Conservation (phyloP, 768 basidiomycete genomes). For the Suillus bovinus region DNA sequence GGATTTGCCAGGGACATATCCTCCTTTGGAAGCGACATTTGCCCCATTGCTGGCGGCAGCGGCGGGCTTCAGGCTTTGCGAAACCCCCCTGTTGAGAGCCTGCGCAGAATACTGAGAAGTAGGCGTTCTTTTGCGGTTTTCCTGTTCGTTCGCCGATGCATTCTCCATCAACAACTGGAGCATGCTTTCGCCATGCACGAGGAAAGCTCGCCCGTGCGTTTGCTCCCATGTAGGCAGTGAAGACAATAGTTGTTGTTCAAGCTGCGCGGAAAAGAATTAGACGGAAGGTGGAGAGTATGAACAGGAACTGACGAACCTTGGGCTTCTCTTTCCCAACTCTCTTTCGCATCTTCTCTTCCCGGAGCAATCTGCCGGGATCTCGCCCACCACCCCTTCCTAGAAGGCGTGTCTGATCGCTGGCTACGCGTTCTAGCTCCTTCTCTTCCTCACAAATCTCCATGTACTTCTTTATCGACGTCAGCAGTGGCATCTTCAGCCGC, state of each 20-base stretch:
- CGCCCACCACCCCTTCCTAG: slow-evolving; percentile 72
- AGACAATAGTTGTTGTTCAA: slow-evolving; percentile 83
- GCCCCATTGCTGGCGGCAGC: slow-evolving; percentile 8
- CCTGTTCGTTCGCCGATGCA: slow-evolving; percentile 72
- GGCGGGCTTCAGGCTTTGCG: slow-evolving; percentile 29
- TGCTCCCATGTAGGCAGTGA: slow-evolving; percentile 88
- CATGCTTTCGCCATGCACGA: slow-evolving; percentile 83
- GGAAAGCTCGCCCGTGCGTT: slow-evolving; percentile 68
- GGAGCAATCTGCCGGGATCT: slow-evolving; percentile 81
- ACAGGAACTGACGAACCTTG: slow-evolving; percentile 52
- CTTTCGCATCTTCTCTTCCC: slow-evolving; percentile 98
- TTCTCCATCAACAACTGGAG: slow-evolving; percentile 76
- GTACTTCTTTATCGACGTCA: slow-evolving; percentile 82
- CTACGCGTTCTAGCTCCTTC: slow-evolving; percentile 80
- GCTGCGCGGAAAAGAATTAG: slow-evolving; percentile 41
- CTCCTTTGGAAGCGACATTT: slow-evolving; percentile 11
- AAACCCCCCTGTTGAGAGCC: slow-evolving; percentile 26
- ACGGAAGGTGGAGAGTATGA: not conserved
- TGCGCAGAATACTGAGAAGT: slow-evolving; percentile 35
- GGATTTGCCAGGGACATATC: slow-evolving; percentile 33
- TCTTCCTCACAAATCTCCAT: slow-evolving; percentile 89
- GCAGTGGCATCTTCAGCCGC: slow-evolving; percentile 71
- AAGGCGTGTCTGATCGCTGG: slow-evolving; percentile 78
- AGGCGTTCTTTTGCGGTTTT: slow-evolving; percentile 64
- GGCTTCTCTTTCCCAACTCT: slow-evolving; percentile 92